Conservation (phyloP, 208 protist species). For the Crithidia bombi region DNA sequence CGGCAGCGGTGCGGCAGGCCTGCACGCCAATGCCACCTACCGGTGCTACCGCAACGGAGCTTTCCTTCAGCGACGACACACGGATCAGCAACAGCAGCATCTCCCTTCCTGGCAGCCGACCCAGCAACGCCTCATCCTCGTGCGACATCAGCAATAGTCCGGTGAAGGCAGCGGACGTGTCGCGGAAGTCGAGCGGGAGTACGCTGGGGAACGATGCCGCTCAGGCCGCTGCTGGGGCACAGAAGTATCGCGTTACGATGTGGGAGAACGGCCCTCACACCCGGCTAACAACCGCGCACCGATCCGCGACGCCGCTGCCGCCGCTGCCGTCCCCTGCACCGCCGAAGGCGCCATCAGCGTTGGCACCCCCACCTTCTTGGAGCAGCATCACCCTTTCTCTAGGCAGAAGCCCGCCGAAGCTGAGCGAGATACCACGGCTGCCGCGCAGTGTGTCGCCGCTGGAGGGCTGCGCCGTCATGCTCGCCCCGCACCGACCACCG, state of each 20-base stretch:
- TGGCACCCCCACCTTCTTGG: not conserved
- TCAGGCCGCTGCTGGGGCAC: not conserved
- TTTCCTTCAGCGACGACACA: not conserved
- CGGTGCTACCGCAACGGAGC: not conserved
- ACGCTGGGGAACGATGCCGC: not conserved
- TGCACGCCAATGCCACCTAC: not conserved
- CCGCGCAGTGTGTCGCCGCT: not conserved
- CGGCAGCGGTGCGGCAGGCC: not conserved
- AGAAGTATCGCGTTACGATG: not conserved
- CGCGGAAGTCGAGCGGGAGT: not conserved
- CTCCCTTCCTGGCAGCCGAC: not conserved
- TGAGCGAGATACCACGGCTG: slow-evolving; percentile 3
- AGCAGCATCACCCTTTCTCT: not conserved
- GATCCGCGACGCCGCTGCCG: not conserved
- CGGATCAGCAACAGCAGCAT: not conserved
- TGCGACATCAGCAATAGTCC: not conserved
- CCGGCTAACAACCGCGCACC: not conserved
- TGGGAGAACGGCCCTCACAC: not conserved
- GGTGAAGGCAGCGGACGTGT: not conserved
- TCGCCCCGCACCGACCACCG: not conserved
- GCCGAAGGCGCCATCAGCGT: not conserved
- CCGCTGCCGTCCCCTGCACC: slow-evolving; percentile 9
- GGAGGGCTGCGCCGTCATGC: not conserved
- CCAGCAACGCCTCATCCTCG: not conserved
- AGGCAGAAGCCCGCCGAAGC: not conserved